A percentile compares a stretch with the other conserved stretches of the same genome.
phyloP scores from a whole-genome alignment of 805 yeast genomes.

The Soucietia sequanensis region DNA sequence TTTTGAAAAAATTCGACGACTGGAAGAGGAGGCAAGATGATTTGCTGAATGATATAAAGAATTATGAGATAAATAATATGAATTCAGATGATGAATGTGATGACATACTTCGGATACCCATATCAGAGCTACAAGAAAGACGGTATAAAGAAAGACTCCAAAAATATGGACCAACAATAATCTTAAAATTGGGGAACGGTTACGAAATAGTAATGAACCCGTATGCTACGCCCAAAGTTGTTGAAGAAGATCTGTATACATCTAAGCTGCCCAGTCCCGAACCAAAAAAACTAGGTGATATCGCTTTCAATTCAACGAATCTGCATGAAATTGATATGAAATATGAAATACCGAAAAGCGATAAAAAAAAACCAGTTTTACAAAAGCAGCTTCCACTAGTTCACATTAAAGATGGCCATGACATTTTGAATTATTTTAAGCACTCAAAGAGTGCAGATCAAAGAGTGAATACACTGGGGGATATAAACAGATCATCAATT shows the following conservation, averaged over 20 bases:
- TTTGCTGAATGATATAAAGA: slow-evolving; percentile 25
- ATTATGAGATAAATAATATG: slow-evolving; percentile 6
- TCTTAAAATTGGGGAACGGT: slow-evolving; percentile 36
- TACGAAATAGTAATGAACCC: slow-evolving; percentile 42
- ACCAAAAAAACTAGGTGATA: not conserved
- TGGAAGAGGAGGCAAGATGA: slow-evolving; percentile 35
- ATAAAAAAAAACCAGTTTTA: too few relatives aligned
- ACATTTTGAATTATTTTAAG: too few relatives aligned
- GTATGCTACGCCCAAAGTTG: slow-evolving; percentile 20
- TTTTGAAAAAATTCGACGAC: slow-evolving; percentile 34
- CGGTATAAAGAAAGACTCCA: slow-evolving; percentile 22
- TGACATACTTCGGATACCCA: slow-evolving; percentile 15
- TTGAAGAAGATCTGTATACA: slow-evolving; percentile 2
- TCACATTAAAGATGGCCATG: too few relatives aligned
- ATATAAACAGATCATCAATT: too few relatives aligned
- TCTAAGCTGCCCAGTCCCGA: not conserved
- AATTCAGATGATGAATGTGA: slow-evolving; percentile 24
- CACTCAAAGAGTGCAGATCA: too few relatives aligned
- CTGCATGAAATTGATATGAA: too few relatives aligned
- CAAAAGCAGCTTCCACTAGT: too few relatives aligned
- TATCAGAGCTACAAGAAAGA: slow-evolving; percentile 19
- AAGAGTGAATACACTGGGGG: too few relatives aligned
- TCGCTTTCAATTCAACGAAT: not conserved
- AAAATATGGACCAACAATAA: slow-evolving; percentile 35
- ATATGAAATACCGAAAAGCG: too few relatives aligned